Percentiles rank a stretch among this genome's conserved stretches.
These are phyloP conservation scores for Russula abietina DNA, from an alignment of 768 basidiomycete species.

Conservation along the genomic window DNA sequence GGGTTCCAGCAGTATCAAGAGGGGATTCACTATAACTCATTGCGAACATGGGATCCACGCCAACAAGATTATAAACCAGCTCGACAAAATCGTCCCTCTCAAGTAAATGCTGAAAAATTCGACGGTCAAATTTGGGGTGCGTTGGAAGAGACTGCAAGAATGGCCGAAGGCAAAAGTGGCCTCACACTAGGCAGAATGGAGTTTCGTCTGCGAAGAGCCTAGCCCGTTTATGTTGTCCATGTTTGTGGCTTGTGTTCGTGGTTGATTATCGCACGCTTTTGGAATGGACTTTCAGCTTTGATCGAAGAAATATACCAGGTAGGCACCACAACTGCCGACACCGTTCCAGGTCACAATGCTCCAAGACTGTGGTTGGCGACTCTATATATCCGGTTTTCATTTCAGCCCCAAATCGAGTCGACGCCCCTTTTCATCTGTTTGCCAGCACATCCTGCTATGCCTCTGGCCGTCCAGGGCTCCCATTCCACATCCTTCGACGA, in stretches of 20 bases:
- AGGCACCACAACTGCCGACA: not conserved
- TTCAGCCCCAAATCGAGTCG: not conserved
- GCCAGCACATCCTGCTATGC: not conserved
- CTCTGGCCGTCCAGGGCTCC: not conserved
- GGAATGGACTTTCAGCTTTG: not conserved
- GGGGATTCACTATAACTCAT: conserved; percentile 17
- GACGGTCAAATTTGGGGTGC: conserved; percentile 41
- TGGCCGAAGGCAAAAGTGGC: conserved; percentile 53
- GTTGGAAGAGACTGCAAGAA: conserved; percentile 47
- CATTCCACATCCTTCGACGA: not conserved
- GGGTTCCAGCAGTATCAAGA: conserved; percentile 26
- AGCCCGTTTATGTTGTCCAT: not conserved
- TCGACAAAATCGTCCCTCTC: conserved; percentile 15
- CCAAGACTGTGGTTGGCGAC: not conserved
- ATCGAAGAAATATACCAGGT: not conserved
- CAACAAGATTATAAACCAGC: conserved; percentile 19
- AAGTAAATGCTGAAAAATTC: conserved; percentile 29
- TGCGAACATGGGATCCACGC: conserved; percentile 13
- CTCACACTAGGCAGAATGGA: conserved; percentile 46
- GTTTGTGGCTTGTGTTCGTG: not conserved
- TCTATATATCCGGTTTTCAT: not conserved
- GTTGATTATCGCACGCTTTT: not conserved
- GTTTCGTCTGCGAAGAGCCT: conserved; percentile 13
- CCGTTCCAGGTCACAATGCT: not conserved
- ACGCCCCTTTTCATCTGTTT: not conserved